Percentiles rank a stretch among this genome's conserved stretches.
Evolutionary conservation across 163 green algal species (phyloP).

Genomic region (Coccomyxa subellipsoidea): DNA sequence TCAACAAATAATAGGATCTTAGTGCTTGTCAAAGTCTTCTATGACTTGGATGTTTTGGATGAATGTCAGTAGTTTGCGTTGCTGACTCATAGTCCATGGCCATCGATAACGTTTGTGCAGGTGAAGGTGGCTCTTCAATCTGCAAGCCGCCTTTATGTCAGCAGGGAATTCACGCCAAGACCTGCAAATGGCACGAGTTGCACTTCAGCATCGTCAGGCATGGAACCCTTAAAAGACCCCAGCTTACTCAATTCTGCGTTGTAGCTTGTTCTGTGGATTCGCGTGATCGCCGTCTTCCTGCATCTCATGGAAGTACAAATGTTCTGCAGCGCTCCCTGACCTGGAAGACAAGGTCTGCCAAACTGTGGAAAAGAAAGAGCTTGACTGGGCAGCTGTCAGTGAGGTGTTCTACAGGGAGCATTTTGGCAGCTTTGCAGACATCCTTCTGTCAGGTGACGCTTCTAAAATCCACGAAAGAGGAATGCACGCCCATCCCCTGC

Average conservation of each 20-base stretch:
- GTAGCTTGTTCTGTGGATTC: no score
- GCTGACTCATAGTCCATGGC: not conserved
- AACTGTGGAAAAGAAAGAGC: not conserved
- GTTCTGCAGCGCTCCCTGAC: no score
- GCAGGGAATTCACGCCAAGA: not conserved
- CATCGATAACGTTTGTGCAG: not conserved
- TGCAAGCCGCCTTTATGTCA: not conserved
- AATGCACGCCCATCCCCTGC: no score
- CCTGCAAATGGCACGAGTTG: not conserved
- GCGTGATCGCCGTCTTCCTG: not conserved
- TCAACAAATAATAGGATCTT: no score
- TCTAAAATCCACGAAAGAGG: not conserved
- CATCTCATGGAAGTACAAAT: not conserved
- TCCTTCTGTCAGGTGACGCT: not conserved
- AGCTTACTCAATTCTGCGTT: no score
- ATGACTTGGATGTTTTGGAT: not conserved
- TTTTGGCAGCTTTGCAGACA: not conserved
- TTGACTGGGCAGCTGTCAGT: not conserved
- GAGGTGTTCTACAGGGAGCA: not conserved
- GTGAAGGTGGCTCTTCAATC: not conserved
- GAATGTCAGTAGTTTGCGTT: not conserved
- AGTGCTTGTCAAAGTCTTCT: no score
- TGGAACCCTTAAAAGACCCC: not conserved
- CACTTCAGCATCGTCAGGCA: not conserved
- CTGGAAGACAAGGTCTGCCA: not conserved